Evolutionary conservation across 1,139 yeast genomes (phyloP).

Genomic region (Groenewaldozyma auringiensis): DNA sequence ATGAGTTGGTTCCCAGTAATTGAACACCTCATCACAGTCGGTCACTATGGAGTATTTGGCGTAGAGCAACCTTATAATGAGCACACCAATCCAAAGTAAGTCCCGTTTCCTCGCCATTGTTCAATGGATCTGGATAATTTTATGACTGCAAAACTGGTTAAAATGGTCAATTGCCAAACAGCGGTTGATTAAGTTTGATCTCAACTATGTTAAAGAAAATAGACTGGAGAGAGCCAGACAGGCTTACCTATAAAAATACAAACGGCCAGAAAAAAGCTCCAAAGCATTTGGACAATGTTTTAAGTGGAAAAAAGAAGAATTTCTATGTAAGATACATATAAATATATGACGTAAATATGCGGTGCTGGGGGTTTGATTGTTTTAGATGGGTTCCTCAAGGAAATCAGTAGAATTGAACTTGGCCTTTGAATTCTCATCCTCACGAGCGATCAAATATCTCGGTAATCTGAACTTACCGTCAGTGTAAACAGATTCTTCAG

Average conservation of each 20-base stretch:
- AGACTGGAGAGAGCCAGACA: too few species aligned
- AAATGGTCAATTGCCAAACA: too few species aligned
- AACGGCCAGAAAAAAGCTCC: too few species aligned
- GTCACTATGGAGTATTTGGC: conserved; percentile 59
- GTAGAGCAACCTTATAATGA: conserved; percentile 38
- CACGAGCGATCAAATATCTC: conserved; percentile 17
- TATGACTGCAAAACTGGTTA: too few species aligned
- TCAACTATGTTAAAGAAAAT: too few species aligned
- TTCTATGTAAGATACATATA: background rate
- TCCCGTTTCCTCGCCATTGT: background rate
- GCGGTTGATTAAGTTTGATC: too few species aligned
- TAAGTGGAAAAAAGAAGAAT: too few species aligned
- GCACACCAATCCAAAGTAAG: conserved; percentile 2
- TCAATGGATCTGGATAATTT: too few species aligned
- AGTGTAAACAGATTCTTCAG: conserved; percentile 40
- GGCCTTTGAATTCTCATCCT: conserved; percentile 1
- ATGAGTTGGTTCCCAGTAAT: conserved; percentile 89
- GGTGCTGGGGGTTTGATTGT: background rate
- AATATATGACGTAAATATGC: background rate
- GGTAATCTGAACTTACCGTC: conserved; percentile 37
- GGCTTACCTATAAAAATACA: too few species aligned
- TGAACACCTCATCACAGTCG: conserved; percentile 83
- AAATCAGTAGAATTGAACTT: background rate
- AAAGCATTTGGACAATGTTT: too few species aligned
- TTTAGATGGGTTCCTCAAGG: conserved; percentile 1